Conservation (phyloP, 352 stramenopile species). For the Phytophthora chlamydospora region DNA sequence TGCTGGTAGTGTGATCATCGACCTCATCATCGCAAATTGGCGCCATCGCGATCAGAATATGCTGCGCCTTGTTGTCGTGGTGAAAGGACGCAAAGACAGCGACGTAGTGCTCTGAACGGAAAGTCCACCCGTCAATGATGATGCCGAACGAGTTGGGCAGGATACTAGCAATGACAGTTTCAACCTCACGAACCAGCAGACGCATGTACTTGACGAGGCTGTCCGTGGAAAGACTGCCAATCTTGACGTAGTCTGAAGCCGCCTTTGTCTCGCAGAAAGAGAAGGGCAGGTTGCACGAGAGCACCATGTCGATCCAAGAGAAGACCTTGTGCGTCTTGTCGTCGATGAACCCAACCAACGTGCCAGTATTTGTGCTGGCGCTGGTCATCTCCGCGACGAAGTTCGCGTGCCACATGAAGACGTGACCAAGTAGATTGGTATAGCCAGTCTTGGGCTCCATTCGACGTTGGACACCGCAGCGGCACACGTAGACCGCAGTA, state of each 20-base stretch:
- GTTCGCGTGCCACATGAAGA: constrained; percentile 1
- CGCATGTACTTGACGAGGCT: not conserved
- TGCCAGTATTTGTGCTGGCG: not conserved
- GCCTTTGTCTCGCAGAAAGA: not conserved
- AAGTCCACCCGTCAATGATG: constrained; percentile 2
- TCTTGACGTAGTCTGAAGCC: not conserved
- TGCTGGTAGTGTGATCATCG: not conserved
- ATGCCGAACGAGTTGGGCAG: constrained; percentile 4
- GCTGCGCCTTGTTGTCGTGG: not conserved
- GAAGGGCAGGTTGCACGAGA: constrained; percentile 5
- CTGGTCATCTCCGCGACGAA: constrained; percentile 1
- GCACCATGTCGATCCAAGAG: constrained; percentile 6
- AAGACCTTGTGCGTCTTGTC: constrained; percentile 6
- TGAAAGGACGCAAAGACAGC: not conserved
- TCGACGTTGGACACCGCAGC: not conserved
- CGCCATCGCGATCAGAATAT: not conserved
- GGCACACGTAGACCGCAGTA: constrained; percentile 2
- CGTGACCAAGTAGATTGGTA: constrained; percentile 8
- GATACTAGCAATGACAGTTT: not conserved
- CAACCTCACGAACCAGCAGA: not conserved
- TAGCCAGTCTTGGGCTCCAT: constrained; percentile 8
- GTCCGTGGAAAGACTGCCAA: not conserved
- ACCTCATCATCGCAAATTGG: constrained; percentile 2
- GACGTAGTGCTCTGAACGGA: not conserved
- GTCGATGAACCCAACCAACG: constrained; percentile 7